These are phyloP conservation scores for Cymodocea nodosa DNA, from an alignment of 116 monocot species.

Conservation along the genomic window DNA sequence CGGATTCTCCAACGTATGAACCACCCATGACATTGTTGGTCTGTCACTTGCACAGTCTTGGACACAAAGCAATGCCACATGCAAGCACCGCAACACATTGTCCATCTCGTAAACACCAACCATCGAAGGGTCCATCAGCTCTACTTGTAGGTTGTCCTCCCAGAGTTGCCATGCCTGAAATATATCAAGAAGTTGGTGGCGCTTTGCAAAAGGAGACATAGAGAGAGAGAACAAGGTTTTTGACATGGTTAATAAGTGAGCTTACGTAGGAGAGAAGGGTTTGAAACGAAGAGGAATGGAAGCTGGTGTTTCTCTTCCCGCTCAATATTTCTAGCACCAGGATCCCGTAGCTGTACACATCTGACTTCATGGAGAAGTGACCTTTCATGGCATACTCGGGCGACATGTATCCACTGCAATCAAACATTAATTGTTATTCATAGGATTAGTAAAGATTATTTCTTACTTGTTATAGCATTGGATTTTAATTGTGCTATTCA, in stretches of 20 bases:
- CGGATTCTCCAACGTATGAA: too few relatives aligned
- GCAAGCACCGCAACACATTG: slow-evolving; percentile 14
- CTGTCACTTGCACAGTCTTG: too few relatives aligned
- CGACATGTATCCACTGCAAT: slow-evolving; percentile 3
- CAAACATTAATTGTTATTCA: background rate
- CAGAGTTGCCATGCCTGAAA: slow-evolving; percentile 13
- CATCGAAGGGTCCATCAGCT: slow-evolving; percentile 7
- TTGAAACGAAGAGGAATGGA: background rate
- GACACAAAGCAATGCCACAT: too few relatives aligned
- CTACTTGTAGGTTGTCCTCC: background rate
- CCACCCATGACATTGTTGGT: too few relatives aligned
- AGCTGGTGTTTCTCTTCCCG: background rate
- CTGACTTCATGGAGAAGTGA: background rate
- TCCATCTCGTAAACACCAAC: background rate
- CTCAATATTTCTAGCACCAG: background rate
- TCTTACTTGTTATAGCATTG: too few relatives aligned
- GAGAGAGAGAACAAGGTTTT: too few relatives aligned
- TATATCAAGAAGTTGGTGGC: too few relatives aligned
- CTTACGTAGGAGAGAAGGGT: background rate
- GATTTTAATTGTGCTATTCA: too few relatives aligned
- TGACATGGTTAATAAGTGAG: too few relatives aligned
- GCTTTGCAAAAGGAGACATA: too few relatives aligned
- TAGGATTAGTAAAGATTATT: background rate
- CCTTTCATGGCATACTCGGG: slow-evolving; percentile 4
- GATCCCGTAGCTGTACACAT: slow-evolving; percentile 3